Percentiles rank a stretch among this genome's conserved stretches.
Evolutionary conservation across 2,329 filamentous ascomycete species (phyloP).

Genomic region (Ascochyta lentis): DNA sequence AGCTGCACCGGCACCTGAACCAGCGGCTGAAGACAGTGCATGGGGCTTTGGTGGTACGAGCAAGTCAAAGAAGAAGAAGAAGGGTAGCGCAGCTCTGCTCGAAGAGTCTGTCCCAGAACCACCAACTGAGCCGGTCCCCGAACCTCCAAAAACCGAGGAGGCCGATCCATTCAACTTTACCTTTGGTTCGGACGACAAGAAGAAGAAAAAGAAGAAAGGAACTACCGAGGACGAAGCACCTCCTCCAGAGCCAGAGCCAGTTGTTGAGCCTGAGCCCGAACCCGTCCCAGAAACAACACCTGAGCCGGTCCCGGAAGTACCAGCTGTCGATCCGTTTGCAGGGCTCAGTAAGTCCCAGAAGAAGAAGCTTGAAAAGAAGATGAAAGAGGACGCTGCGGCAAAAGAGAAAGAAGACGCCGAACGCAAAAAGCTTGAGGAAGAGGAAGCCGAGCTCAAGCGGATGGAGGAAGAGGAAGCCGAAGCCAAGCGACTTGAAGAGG

Average conservation of each 20-base stretch:
- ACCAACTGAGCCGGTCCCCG: constrained; percentile 32
- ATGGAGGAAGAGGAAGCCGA: constrained; percentile 33
- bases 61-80: constrained; percentile 53
- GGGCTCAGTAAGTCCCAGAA: constrained; percentile 40
- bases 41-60: constrained; percentile 47
- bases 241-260: constrained; percentile 26
- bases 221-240: constrained; percentile 29
- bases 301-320: constrained; percentile 50
- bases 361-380: constrained; percentile 45
- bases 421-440: constrained; percentile 27
- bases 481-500: constrained; percentile 31
- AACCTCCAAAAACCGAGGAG: constrained; percentile 32
- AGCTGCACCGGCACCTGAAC: constrained; percentile 20
- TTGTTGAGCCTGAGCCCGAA: constrained; percentile 29
- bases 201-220: constrained; percentile 43
- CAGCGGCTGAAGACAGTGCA: constrained; percentile 39
- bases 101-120: constrained; percentile 30
- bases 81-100: constrained; percentile 32
- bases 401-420: constrained; percentile 34
- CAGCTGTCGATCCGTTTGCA: constrained; percentile 39
- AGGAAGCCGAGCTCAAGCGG: constrained; percentile 24
- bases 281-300: constrained; percentile 31
- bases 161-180: constrained; percentile 40
- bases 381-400: constrained; percentile 41
- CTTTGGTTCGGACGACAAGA: constrained; percentile 27